Evolutionary conservation across 305 asterid species (phyloP).

Genomic region (Fraxinus nigra): DNA sequence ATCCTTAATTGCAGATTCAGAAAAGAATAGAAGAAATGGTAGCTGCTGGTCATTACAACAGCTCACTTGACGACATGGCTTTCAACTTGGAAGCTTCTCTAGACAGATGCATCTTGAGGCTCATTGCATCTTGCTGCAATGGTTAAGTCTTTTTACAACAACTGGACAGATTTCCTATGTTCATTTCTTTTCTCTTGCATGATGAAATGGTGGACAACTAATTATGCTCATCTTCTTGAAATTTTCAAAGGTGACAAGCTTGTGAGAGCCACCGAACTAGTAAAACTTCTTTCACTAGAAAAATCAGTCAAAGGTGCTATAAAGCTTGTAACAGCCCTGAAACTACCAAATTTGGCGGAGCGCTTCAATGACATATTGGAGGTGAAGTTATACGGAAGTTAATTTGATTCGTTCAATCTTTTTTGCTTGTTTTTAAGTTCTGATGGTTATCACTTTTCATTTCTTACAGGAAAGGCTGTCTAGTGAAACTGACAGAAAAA

Average conservation of each 20-base stretch:
- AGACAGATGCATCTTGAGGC: conserved; percentile 92
- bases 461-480: conserved; percentile 66
- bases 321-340: conserved; percentile 90
- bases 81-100: conserved; percentile 73
- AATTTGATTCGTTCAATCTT: background rate
- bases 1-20: conserved; percentile 51
- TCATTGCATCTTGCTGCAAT: conserved; percentile 90
- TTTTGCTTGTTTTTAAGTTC: background rate
- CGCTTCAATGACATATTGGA: conserved; percentile 84
- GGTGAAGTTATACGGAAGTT: conserved; percentile 38
- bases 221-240: conserved; percentile 2
- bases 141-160: conserved; percentile 38
- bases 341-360: conserved; percentile 93
- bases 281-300: conserved; percentile 77
- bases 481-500: conserved; percentile 38
- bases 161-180: background rate
- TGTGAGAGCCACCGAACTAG: conserved; percentile 89
- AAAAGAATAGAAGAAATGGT: conserved; percentile 64
- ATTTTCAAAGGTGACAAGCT: conserved; percentile 78
- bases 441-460: conserved; percentile 10
- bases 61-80: conserved; percentile 81
- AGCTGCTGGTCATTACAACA: conserved; percentile 56
- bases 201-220: background rate
- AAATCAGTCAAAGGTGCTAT: conserved; percentile 89
- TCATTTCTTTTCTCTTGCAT: background rate